Evolutionary conservation across 2,329 filamentous ascomycete genomes (phyloP).

Genomic region (Conoideocrella luteorostrata): DNA sequence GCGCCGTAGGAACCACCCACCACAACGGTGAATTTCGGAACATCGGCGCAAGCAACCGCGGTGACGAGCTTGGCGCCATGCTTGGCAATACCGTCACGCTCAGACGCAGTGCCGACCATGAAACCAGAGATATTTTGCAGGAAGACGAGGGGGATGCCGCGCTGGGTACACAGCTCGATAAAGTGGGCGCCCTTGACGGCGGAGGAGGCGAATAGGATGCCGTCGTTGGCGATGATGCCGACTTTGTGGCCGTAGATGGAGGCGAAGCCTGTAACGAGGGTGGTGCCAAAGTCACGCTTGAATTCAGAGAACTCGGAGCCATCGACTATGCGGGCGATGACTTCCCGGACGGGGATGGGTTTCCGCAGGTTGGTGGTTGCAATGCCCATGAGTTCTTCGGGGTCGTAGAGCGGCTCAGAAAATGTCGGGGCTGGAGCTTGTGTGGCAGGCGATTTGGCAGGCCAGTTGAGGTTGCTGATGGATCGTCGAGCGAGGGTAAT

Average conservation of each 20-base stretch:
- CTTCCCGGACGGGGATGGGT: slow-evolving; percentile 78
- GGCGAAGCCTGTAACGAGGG: slow-evolving; percentile 87
- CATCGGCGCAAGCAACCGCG: slow-evolving; percentile 86
- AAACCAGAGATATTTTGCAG: slow-evolving; percentile 96
- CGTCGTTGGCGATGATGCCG: slow-evolving; percentile 92
- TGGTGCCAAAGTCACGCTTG: slow-evolving; percentile 84
- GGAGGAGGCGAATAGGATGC: slow-evolving; percentile 85
- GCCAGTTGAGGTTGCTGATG: slow-evolving; percentile 86
- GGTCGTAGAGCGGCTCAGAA: slow-evolving; percentile 72
- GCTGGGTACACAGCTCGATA: slow-evolving; percentile 87
- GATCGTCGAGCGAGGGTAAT: slow-evolving; percentile 78
- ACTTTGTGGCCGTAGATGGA: slow-evolving; percentile 84
- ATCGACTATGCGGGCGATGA: slow-evolving; percentile 90
- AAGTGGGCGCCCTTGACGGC: slow-evolving; percentile 95
- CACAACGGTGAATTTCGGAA: slow-evolving; percentile 95
- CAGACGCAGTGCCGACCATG: slow-evolving; percentile 92
- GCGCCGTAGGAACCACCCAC: slow-evolving; percentile 90
- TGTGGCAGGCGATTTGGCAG: slow-evolving; percentile 38
- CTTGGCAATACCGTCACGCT: slow-evolving; percentile 93
- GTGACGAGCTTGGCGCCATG: slow-evolving; percentile 96
- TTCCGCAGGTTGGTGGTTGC: slow-evolving; percentile 84
- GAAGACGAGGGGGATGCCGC: slow-evolving; percentile 84
- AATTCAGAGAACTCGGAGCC: slow-evolving; percentile 88
- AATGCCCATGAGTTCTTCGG: slow-evolving; percentile 77
- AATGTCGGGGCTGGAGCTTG: slow-evolving; percentile 38